A percentile compares a stretch with the other conserved stretches of the same genome.
phyloP scores from a whole-genome alignment of 2,329 filamentous ascomycete genomes.

The Botryotinia globosa region DNA sequence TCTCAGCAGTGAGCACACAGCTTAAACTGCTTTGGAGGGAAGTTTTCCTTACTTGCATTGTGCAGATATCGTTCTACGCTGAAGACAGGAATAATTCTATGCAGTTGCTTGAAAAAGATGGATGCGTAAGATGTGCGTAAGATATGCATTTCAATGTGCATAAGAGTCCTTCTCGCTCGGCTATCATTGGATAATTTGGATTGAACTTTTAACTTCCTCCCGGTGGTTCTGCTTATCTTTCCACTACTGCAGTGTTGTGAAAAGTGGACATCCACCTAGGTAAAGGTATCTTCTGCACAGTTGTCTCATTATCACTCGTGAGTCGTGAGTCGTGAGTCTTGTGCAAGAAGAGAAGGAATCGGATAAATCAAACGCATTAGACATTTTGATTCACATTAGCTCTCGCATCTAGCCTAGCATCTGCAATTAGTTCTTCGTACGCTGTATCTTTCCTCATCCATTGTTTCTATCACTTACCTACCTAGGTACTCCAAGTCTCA shows the following conservation, averaged over 20 bases:
- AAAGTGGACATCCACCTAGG: neutral
- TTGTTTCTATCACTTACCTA: neutral
- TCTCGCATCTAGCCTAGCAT: neutral
- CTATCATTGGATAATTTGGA: neutral
- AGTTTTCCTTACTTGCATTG: neutral
- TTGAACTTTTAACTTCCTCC: neutral
- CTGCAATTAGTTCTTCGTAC: neutral
- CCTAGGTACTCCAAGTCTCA: neutral
- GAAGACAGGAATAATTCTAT: constrained; percentile 8
- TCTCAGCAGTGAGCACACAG: neutral
- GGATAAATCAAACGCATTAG: neutral
- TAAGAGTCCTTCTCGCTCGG: constrained; percentile 1
- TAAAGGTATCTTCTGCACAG: neutral
- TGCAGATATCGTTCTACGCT: constrained; percentile 12
- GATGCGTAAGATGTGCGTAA: constrained; percentile 1
- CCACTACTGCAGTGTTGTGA: neutral
- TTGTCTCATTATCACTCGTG: neutral
- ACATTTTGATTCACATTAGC: neutral
- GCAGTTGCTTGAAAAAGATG: neutral
- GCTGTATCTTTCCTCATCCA: neutral
- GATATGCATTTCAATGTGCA: neutral
- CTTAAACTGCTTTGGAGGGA: neutral
- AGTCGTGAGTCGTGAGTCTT: neutral
- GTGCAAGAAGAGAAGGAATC: neutral
- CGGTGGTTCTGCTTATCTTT: neutral